Evolutionary conservation across 768 basidiomycete genomes (phyloP).

Genomic region (Kwoniella sp.): DNA sequence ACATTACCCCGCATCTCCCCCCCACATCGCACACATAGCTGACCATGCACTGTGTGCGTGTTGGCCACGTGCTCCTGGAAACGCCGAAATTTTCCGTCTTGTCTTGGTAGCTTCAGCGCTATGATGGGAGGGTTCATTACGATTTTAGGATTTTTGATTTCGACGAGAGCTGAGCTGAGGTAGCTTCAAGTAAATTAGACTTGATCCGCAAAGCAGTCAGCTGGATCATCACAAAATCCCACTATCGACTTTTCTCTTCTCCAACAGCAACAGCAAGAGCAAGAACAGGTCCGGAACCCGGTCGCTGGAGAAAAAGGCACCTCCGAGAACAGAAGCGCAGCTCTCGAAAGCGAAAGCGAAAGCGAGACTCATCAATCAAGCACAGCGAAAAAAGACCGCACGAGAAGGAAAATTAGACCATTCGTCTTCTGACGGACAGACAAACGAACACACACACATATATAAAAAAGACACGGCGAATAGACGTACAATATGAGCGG

Average conservation of each 20-base stretch:
- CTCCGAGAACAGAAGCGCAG: not conserved
- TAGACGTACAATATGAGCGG: constrained; percentile 37
- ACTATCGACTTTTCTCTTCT: too few relatives aligned
- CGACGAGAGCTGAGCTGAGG: not conserved
- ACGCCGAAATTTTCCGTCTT: constrained; percentile 13
- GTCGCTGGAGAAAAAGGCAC: too few relatives aligned
- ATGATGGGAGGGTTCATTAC: not conserved
- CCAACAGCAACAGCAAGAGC: too few relatives aligned
- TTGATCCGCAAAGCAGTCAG: too few relatives aligned
- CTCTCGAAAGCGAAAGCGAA: not conserved
- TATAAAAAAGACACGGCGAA: not conserved
- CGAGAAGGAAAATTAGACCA: too few relatives aligned
- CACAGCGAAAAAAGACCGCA: too few relatives aligned
- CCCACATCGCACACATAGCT: not conserved
- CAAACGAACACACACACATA: too few relatives aligned
- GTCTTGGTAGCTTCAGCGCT: not conserved
- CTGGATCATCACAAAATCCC: too few relatives aligned
- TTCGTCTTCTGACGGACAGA: too few relatives aligned
- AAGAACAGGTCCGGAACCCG: too few relatives aligned
- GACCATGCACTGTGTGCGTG: not conserved
- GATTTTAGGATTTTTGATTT: not conserved
- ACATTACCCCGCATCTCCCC: not conserved
- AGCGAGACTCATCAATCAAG: not conserved
- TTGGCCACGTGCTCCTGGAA: not conserved
- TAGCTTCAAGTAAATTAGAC: too few relatives aligned